Percentiles rank a stretch among this genome's conserved stretches.
phyloP scores from a whole-genome alignment of 495 filamentous ascomycete genomes.

The Hyaloscypha hepaticicola region DNA sequence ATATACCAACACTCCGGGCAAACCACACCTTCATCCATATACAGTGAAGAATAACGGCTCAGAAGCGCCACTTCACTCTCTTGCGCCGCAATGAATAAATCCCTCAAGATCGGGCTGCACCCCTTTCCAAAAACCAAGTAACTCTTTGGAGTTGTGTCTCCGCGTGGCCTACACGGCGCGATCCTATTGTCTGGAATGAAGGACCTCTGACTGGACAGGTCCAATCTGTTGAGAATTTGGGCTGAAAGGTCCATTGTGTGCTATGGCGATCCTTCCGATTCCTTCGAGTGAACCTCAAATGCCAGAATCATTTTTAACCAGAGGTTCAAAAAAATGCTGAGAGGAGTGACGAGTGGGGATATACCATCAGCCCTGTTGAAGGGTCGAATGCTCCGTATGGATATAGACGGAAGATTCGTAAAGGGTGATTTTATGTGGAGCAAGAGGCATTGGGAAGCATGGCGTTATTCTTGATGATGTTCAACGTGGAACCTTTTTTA shows the following conservation, averaged over 20 bases:
- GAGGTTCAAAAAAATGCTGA: neutral
- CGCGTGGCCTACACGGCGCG: conserved; percentile 29
- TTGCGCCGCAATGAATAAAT: conserved; percentile 19
- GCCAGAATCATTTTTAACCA: conserved; percentile 22
- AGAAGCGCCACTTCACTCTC: conserved; percentile 24
- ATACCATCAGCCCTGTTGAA: conserved; percentile 30
- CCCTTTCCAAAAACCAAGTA: conserved; percentile 20
- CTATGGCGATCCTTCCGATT: conserved; percentile 35
- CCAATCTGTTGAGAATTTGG: conserved; percentile 39
- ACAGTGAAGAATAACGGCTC: conserved; percentile 30
- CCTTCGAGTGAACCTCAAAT: no score
- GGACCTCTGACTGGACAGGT: conserved; percentile 23
- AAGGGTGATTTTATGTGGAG: conserved; percentile 39
- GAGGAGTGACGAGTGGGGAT: conserved; percentile 14
- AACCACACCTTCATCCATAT: conserved; percentile 30
- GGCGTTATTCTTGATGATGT: conserved; percentile 32
- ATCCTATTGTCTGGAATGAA: conserved; percentile 33
- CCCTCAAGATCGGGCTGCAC: conserved; percentile 31
- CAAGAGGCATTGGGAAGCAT: conserved; percentile 31
- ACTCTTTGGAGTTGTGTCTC: conserved; percentile 31
- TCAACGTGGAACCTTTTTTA: conserved; percentile 33
- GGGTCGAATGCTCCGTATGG: conserved; percentile 38
- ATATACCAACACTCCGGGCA: conserved; percentile 22
- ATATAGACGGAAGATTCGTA: conserved; percentile 35
- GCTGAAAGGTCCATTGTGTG: conserved; percentile 42